Conservation (phyloP, 345 rosid species). For the Raphanus raphanistrum region DNA sequence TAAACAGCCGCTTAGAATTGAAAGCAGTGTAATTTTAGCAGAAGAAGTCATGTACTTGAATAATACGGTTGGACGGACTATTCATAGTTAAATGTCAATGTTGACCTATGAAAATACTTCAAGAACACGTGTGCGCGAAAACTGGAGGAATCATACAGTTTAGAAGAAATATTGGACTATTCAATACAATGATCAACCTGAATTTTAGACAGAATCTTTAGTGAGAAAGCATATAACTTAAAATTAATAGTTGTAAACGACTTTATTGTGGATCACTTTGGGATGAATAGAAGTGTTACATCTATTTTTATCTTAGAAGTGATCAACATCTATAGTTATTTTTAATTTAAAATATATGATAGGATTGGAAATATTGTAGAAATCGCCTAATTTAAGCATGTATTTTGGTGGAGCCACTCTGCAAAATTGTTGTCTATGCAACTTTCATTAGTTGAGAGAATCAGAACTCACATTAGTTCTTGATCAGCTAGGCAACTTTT, state of each 20-base stretch:
- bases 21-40: neutral
- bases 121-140: neutral
- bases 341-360: neutral
- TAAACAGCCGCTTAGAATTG: neutral
- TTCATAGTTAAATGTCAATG: neutral
- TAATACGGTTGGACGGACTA: neutral
- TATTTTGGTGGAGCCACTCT: neutral
- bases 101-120: neutral
- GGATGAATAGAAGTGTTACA: neutral
- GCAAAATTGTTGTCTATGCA: neutral
- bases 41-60: neutral
- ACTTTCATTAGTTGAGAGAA: neutral
- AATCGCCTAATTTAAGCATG: neutral
- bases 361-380: neutral
- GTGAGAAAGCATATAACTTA: too few species aligned
- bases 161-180: neutral
- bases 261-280: neutral
- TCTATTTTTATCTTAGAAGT: neutral
- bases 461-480: neutral
- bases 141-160: neutral
- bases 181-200: too few species aligned
- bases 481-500: neutral
- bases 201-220: too few species aligned
- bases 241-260: too few species aligned
- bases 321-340: neutral